These are phyloP conservation scores for Mycena belliarum DNA, from an alignment of 768 basidiomycete species.

Conservation along the genomic window DNA sequence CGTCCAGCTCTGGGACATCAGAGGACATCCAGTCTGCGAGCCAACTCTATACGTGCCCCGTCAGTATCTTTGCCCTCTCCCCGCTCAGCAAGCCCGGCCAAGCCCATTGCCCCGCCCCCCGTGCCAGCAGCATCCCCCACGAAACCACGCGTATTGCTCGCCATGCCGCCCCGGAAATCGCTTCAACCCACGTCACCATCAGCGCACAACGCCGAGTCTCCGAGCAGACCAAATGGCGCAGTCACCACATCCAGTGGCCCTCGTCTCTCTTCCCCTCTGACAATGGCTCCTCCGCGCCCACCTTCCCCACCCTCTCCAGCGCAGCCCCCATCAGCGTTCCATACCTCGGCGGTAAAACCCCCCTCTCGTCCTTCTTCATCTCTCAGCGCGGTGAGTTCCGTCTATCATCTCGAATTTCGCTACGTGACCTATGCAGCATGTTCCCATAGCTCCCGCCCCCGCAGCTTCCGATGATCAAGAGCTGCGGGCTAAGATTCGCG, in stretches of 20 bases:
- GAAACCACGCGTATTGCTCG: slow-evolving; percentile 49
- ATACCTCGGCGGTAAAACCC: slow-evolving; percentile 19
- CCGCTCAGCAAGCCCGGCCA: slow-evolving; percentile 66
- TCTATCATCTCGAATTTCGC: background rate
- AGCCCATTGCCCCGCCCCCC: slow-evolving; percentile 38
- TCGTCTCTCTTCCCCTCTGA: slow-evolving; percentile 33
- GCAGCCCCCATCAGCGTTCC: slow-evolving; percentile 19
- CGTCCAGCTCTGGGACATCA: slow-evolving; percentile 52
- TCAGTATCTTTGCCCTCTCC: slow-evolving; percentile 55
- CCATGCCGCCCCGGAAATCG: slow-evolving; percentile 52
- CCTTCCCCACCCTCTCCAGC: slow-evolving; percentile 15
- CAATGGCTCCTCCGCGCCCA: slow-evolving; percentile 30
- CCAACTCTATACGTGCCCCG: slow-evolving; percentile 39
- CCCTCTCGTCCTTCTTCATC: slow-evolving; percentile 33
- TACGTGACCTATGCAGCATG: background rate
- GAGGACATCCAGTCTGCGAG: slow-evolving; percentile 55
- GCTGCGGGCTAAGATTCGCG: slow-evolving; percentile 77
- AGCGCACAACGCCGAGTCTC: slow-evolving; percentile 22
- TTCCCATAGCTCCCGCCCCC: slow-evolving; percentile 1
- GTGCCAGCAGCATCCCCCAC: slow-evolving; percentile 49
- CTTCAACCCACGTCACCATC: slow-evolving; percentile 27
- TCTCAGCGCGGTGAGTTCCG: slow-evolving; percentile 6
- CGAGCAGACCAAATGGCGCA: slow-evolving; percentile 36
- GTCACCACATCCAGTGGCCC: slow-evolving; percentile 17
- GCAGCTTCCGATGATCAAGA: slow-evolving; percentile 57